Base-by-base conservation (phyloP, 257 asterid species). In the Solanum corneliomulleri region DNA sequence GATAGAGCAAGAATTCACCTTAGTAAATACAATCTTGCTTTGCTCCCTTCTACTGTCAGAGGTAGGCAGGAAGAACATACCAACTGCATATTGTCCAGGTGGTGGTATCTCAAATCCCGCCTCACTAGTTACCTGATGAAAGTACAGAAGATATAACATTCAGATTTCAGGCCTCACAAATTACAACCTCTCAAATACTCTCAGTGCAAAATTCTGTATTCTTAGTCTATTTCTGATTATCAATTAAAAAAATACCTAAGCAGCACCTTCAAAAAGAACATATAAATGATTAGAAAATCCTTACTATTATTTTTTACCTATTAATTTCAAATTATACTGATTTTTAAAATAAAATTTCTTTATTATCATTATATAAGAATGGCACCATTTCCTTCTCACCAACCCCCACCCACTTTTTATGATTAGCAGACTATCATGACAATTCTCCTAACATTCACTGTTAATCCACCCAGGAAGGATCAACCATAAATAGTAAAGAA, bases 61-160 rank as follows among this genome's bases (percentile, higher is more conserved):
- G 56, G 96, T 95, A 86, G 99, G 99, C 93, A 97, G 91, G 95
- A 97, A 97, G 88, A 97, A 95, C 99, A 97, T 95, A 90, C 99
- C 99, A 72, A 97, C 98, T 23, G 99, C 99, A 90, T 96, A 97
- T 84, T 95, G 93, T 21, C 98, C 98, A 9, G 94, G 94, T 56
- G 98, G 95, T 41, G 99, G 99, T 56, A 96, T 91, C 89, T 94
- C 98, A 91, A 96, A 96, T 64, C 98, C 98, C 62, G 91, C 92
- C 90, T 91, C 95, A 89, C 92, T 94, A 75, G 90, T 89, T 86
- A 91, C 98, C 99, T 97, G 93, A 85, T 75, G 11, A 76, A 49
- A 84, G 58, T 16, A 86, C 39, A 23, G 58, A 60, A 45, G 42
- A 72, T 80, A 52, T 47, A 69, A 86, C 87, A 80, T 31, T 31